Base-by-base conservation (phyloP, 179 eudicot genomes). In the Amaranthus tricolor region DNA sequence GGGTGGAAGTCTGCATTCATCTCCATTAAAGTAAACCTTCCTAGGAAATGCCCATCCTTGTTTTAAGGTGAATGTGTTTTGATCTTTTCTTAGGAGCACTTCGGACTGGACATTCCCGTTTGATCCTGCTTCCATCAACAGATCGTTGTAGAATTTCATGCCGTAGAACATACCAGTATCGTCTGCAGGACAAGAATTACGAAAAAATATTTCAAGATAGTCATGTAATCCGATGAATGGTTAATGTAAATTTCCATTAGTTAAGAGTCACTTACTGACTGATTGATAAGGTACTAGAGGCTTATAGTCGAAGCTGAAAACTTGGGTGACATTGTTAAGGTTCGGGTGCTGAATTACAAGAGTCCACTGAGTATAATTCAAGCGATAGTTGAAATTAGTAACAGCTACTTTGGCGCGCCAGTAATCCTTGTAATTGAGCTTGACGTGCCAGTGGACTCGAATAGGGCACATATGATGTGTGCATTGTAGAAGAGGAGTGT, bases 31-130 rank as follows among this genome's bases (percentile, higher is more conserved):
- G 74, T 90, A 90, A 44, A 90, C 80, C 70, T 85, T 84, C 75
- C 92, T 68, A 9, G 92, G 92, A 70, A 90, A 88, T 71, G 88
- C 90, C 92, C 95, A 90, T 19, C 95, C 95, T 77, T 88, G 86
- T 53, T 84, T 84, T 12, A 90, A 83, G 5, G 89, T 87, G 82
- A 90, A 88, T 69, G 87, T 87, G 47, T 82, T 61, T 74, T 21
- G 13, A 64, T 82, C 87, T 80, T 89, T 89, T 62, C 60, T 77
- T 56, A 89, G 78, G 62, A 89, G 88, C 40, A 89, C 71, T 80
- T 89, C 91, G 5, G 89, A 85, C 74, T 89, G 92, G 49, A 90
- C 89, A 57, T 90, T 90, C 50, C 92, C 92, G 0, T 13, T 49
- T 1, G 86, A 82, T 6, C 94, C 94, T 6, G 89, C 88, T 84